Evolutionary conservation across 2,329 filamentous ascomycete genomes (phyloP).

Genomic region (Pseudogymnoascus sp.): DNA sequence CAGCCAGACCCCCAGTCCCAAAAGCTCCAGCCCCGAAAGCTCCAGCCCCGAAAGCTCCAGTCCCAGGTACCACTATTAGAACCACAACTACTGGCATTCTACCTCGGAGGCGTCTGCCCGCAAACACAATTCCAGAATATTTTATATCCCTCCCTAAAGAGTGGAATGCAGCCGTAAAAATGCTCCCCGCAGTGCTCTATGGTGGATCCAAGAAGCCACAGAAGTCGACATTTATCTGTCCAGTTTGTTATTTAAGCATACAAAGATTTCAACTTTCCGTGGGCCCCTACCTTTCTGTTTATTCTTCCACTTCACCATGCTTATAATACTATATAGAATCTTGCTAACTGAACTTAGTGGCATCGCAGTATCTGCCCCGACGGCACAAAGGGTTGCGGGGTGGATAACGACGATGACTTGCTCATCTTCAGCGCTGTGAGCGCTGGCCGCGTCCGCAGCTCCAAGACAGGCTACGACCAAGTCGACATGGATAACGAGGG

Average conservation of each 20-base stretch:
- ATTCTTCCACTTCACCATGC: not conserved
- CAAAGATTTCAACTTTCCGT: not conserved
- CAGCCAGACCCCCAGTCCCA: not conserved
- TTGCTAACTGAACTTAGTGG: not conserved
- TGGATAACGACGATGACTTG: not conserved
- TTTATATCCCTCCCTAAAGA: not conserved
- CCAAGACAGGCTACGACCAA: not conserved
- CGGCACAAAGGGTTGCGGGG: not conserved
- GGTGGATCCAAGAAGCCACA: not conserved
- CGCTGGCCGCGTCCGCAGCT: not conserved
- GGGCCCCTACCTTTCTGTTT: not conserved
- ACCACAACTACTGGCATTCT: not conserved
- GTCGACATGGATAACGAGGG: not conserved
- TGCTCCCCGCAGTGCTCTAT: not conserved
- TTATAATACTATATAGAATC: not conserved
- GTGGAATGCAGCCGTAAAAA: not conserved
- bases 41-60: not conserved
- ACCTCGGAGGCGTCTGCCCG: not conserved
- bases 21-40: not conserved
- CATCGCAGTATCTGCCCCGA: conserved; percentile 1
- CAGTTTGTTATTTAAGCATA: not conserved
- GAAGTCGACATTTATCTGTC: not conserved
- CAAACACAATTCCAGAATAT: not conserved
- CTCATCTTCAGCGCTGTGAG: not conserved
- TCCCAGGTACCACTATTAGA: not conserved